phyloP scores from a whole-genome alignment of 164 flowering plant genomes.

The Umbellularia californica region DNA sequence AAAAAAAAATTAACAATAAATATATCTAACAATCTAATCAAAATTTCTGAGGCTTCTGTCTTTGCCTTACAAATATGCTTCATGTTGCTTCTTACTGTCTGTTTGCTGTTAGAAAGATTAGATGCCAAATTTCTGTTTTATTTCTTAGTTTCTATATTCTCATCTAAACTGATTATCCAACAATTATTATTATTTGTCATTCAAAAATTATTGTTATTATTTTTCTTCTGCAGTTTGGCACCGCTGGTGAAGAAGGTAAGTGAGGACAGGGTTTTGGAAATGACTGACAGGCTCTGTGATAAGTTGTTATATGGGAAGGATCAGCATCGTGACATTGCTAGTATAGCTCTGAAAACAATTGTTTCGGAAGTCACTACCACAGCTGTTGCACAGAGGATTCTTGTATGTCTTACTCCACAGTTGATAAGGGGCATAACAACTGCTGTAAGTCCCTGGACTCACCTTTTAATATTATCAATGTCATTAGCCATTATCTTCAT shows the following conservation, averaged over 20 bases:
- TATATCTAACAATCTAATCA: too few relatives aligned
- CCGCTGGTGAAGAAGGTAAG: slow-evolving; percentile 90
- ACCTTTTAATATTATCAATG: neutral
- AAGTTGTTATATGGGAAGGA: slow-evolving; percentile 83
- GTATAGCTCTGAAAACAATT: slow-evolving; percentile 93
- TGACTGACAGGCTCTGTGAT: slow-evolving; percentile 71
- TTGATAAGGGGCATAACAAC: slow-evolving; percentile 65
- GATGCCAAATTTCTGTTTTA: too few relatives aligned
- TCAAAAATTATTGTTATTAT: neutral
- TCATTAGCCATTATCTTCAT: too few relatives aligned
- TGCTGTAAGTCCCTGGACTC: slow-evolving; percentile 47
- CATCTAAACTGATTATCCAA: neutral
- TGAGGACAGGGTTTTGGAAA: slow-evolving; percentile 73
- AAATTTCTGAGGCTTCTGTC: too few relatives aligned
- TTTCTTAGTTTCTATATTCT: neutral
- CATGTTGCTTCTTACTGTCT: too few relatives aligned
- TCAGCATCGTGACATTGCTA: slow-evolving; percentile 87
- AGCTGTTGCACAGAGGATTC: slow-evolving; percentile 61
- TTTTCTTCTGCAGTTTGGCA: slow-evolving; percentile 56
- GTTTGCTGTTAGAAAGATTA: too few relatives aligned
- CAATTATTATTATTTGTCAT: neutral
- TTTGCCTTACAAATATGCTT: too few relatives aligned
- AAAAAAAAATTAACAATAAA: too few relatives aligned
- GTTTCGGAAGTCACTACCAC: slow-evolving; percentile 63
- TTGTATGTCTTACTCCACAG: slow-evolving; percentile 60